Conservation (phyloP, 805 yeast genomes). For the Teunomyces barrocoloradensis region DNA sequence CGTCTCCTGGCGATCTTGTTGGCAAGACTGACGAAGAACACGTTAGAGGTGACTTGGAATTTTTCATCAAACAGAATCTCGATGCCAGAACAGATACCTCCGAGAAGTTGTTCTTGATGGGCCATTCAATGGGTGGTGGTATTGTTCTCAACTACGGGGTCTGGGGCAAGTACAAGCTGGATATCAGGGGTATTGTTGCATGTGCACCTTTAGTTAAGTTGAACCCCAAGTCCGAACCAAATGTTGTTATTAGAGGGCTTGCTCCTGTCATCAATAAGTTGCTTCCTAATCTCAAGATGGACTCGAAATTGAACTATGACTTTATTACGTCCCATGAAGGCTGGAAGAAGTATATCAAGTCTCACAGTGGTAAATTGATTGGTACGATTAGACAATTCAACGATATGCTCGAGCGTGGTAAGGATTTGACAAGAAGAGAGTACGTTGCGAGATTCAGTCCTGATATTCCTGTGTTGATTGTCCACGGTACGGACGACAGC, state of each 20-base stretch:
- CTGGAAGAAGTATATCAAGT: constrained; percentile 45
- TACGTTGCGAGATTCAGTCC: constrained; percentile 34
- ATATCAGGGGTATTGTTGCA: constrained; percentile 46
- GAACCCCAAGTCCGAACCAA: constrained; percentile 61
- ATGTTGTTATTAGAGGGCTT: constrained; percentile 35
- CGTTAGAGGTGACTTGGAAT: constrained; percentile 59
- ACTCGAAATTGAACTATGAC: constrained; percentile 55
- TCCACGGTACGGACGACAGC: constrained; percentile 64
- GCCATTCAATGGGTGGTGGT: constrained; percentile 86
- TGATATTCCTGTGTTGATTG: constrained; percentile 48
- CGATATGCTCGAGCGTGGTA: constrained; percentile 67
- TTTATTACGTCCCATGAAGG: constrained; percentile 49
- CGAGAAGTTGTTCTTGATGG: constrained; percentile 51
- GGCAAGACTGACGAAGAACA: constrained; percentile 59
- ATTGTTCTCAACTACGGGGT: constrained; percentile 61
- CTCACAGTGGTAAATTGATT: constrained; percentile 37
- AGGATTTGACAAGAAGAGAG: constrained; percentile 39
- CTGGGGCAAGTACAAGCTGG: constrained; percentile 47
- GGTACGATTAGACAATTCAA: constrained; percentile 57
- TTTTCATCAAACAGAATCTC: constrained; percentile 46
- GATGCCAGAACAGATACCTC: constrained; percentile 27
- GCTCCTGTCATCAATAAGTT: constrained; percentile 38
- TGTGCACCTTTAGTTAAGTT: constrained; percentile 60
- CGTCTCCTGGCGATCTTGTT: constrained; percentile 49
- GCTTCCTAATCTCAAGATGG: constrained; percentile 50